Base-by-base conservation (phyloP, 352 stramenopile genomes). In the Globisporangium nunn region DNA sequence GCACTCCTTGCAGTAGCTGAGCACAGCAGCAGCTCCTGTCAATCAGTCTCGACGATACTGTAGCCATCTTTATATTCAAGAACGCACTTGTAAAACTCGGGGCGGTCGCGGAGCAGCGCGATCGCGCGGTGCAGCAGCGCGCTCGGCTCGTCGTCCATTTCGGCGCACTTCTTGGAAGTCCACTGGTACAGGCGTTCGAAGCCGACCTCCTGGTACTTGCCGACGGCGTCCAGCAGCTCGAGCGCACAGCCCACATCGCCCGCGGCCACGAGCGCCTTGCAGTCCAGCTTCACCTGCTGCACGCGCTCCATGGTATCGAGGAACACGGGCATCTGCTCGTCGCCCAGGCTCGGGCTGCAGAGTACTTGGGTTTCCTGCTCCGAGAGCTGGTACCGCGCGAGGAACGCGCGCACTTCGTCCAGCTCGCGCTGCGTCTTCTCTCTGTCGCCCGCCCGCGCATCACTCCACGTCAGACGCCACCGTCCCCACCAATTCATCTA, bases 121-220 rank as follows among this genome's bases (percentile, higher is more conserved):
- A 94, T 86, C 5, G 81, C 85, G 51, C 74, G 78, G 61, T 91
- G 81, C 50, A 96, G 56, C 52, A 77, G 53, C 17, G 58, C 70
- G 61, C 72, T 87, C 10, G 82, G 75, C 48, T 95, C 83, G 46
- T 61, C 66, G 14, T 87, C 77, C 35, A 93, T 71, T 48, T 85
- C 67, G 5, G 66, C 68, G 61, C 88, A 96, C 37, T 93, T 84
- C 29, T 64, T 72, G 12, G 87, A 76, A 5, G 94, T 87, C 89
- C 89, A 97, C 30, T 84, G 63, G 66, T 96, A 97, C 54, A 97
- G 60, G 18, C 75, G 59, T 59, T 95, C 79, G 55, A 94, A 96
- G 0, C 85, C 90, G n/a, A 69, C 63, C 51, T 95, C 87, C 46
- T 96, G 84, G 64, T 91, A 81, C 59, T 81, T 81, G 37, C 77